A percentile compares a stretch with the other conserved stretches of the same genome.
These are phyloP conservation scores for Emmonsiellopsis sp. DNA, from an alignment of 2,329 filamentous ascomycete species.

Conservation along the genomic window DNA sequence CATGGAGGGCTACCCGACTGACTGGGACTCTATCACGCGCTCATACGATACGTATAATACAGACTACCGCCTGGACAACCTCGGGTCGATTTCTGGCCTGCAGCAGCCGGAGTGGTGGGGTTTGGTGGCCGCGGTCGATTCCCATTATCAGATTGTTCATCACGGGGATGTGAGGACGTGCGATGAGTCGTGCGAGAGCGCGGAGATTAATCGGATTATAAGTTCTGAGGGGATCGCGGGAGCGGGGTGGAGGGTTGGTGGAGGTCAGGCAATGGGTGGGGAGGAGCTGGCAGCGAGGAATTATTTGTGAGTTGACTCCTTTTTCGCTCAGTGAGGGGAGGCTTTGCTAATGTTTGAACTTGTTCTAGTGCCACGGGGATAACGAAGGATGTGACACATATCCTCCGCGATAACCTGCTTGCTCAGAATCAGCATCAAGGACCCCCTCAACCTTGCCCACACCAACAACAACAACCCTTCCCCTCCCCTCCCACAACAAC, in stretches of 20 bases:
- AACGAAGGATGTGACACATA: slow-evolving; percentile 31
- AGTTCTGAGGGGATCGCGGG: slow-evolving; percentile 22
- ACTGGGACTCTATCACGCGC: slow-evolving; percentile 29
- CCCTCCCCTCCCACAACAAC: not conserved
- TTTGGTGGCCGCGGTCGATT: slow-evolving; percentile 36
- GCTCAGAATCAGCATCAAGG: slow-evolving; percentile 11
- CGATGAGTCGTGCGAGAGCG: slow-evolving; percentile 23
- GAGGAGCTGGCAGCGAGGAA: slow-evolving; percentile 23
- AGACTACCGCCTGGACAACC: slow-evolving; percentile 31
- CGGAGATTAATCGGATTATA: slow-evolving; percentile 29
- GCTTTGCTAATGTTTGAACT: not conserved
- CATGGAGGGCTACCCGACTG: slow-evolving; percentile 28
- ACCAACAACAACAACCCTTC: not conserved
- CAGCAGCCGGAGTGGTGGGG: slow-evolving; percentile 35
- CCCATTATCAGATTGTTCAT: slow-evolving; percentile 34
- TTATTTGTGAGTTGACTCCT: slow-evolving; percentile 29
- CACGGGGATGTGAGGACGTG: slow-evolving; percentile 25
- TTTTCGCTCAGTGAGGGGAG: not conserved
- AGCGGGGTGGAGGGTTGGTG: slow-evolving; percentile 30
- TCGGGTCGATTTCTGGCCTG: slow-evolving; percentile 34
- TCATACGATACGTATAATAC: slow-evolving; percentile 32
- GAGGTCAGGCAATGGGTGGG: slow-evolving; percentile 18
- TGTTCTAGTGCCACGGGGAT: slow-evolving; percentile 28
- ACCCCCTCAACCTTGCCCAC: not conserved
- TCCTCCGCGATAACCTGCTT: slow-evolving; percentile 31